Percentiles rank a stretch among this genome's conserved stretches.
Evolutionary conservation across 352 stramenopile species (phyloP).

Genomic region (Phytophthora megakarya): DNA sequence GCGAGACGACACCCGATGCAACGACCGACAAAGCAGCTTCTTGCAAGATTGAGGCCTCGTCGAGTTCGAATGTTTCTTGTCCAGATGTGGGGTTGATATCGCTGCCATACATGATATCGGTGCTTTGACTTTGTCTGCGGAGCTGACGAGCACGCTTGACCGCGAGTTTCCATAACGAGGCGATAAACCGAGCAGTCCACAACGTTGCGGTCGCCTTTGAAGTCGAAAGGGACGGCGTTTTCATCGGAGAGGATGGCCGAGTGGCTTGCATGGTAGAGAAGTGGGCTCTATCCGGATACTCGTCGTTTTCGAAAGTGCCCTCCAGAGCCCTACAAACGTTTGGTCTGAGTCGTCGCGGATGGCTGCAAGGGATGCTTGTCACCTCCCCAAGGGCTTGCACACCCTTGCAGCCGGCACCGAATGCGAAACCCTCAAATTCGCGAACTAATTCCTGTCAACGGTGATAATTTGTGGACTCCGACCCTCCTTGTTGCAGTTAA

Average conservation of each 20-base stretch:
- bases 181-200: constrained; percentile 34
- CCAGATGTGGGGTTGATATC: background rate
- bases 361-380: constrained; percentile 14
- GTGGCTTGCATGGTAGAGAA: constrained; percentile 17
- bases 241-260: constrained; percentile 17
- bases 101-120: constrained; percentile 20
- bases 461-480: constrained; percentile 4
- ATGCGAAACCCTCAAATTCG: constrained; percentile 9
- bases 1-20: constrained; percentile 31
- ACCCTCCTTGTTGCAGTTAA: constrained; percentile 10
- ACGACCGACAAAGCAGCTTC: constrained; percentile 33
- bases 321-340: background rate
- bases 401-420: constrained; percentile 21
- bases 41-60: constrained; percentile 30
- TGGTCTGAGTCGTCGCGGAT: constrained; percentile 5
- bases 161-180: constrained; percentile 36
- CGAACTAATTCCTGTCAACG: constrained; percentile 14
- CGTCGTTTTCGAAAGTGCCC: constrained; percentile 29
- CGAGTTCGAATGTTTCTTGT: constrained; percentile 3
- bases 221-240: constrained; percentile 6
- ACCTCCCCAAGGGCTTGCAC: constrained; percentile 18
- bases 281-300: background rate
- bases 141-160: constrained; percentile 27
- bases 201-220: constrained; percentile 15
- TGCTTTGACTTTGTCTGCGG: constrained; percentile 1